These are phyloP conservation scores for Vitis labrusca DNA, from an alignment of 164 flowering plant genomes.

Conservation along the genomic window DNA sequence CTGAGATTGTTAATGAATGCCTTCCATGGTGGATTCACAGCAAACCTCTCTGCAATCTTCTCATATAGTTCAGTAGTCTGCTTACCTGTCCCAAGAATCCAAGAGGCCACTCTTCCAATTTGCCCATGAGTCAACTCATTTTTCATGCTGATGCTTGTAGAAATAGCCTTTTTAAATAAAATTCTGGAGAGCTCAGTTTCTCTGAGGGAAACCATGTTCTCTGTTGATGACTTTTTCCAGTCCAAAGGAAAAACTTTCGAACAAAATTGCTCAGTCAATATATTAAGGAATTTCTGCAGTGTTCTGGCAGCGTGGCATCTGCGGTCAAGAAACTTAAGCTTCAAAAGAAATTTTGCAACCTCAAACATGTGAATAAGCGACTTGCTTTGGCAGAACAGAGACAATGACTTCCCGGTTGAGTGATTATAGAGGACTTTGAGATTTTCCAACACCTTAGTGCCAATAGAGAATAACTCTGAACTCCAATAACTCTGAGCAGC, in stretches of 20 bases:
- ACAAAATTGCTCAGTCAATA: conserved; percentile 18
- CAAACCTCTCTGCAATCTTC: conserved; percentile 20
- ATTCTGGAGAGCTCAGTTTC: conserved; percentile 18
- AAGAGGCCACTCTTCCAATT: conserved; percentile 48
- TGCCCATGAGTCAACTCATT: conserved; percentile 41
- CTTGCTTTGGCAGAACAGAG: conserved; percentile 24
- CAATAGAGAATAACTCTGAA: conserved; percentile 30
- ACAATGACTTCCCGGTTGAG: conserved; percentile 3
- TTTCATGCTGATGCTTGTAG: conserved; percentile 9
- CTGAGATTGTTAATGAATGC: conserved; percentile 27
- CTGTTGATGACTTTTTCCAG: conserved; percentile 14
- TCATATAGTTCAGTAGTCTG: conserved; percentile 24
- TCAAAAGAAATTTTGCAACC: conserved; percentile 26
- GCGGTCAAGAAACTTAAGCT: conserved; percentile 9
- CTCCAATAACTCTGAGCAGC: conserved; percentile 34
- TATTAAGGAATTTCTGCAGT: conserved; percentile 14
- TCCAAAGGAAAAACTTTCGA: conserved; percentile 30
- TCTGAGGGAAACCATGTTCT: conserved; percentile 31
- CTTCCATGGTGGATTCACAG: conserved; percentile 35
- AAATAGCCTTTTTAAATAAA: conserved; percentile 28
- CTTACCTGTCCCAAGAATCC: conserved; percentile 42
- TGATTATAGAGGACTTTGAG: conserved; percentile 26
- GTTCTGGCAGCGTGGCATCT: conserved; percentile 1
- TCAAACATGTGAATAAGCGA: conserved; percentile 24
- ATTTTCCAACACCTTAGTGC: conserved; percentile 35